These are phyloP conservation scores for Neodidymelliopsis sp. DNA, from an alignment of 2,329 filamentous ascomycete species.

Conservation along the genomic window DNA sequence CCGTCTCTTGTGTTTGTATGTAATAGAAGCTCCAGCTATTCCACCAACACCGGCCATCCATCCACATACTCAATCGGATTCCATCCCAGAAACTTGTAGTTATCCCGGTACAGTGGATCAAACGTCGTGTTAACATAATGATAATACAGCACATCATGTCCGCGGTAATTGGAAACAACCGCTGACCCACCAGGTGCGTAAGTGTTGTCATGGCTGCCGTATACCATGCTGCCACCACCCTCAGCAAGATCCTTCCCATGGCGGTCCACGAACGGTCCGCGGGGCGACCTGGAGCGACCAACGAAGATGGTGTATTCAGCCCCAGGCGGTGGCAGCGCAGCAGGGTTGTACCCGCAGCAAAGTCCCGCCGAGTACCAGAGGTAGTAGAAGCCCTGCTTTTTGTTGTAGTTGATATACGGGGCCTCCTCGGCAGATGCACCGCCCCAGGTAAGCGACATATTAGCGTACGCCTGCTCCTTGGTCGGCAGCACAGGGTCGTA, in stretches of 20 bases:
- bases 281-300: slow-evolving; percentile 60
- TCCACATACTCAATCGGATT: slow-evolving; percentile 1
- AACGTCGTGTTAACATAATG: slow-evolving; percentile 21
- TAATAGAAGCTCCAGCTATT: too few species aligned
- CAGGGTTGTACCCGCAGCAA: slow-evolving; percentile 62
- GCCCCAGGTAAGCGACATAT: neutral
- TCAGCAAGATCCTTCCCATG: slow-evolving; percentile 51
- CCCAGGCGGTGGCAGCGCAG: slow-evolving; percentile 56
- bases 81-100: neutral
- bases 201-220: slow-evolving; percentile 59
- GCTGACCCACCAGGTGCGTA: slow-evolving; percentile 33
- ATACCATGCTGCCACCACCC: slow-evolving; percentile 65
- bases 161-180: slow-evolving; percentile 17
- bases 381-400: slow-evolving; percentile 55
- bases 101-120: neutral
- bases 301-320: slow-evolving; percentile 69
- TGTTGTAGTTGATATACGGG: neutral
- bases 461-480: neutral
- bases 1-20: too few species aligned
- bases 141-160: slow-evolving; percentile 26
- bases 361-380: slow-evolving; percentile 65
- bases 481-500: too few species aligned
- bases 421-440: neutral
- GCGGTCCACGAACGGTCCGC: slow-evolving; percentile 56
- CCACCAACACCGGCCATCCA: neutral